Base-by-base conservation (phyloP, 2,329 filamentous ascomycete genomes). In the Ceratocystis diversiconidia region DNA sequence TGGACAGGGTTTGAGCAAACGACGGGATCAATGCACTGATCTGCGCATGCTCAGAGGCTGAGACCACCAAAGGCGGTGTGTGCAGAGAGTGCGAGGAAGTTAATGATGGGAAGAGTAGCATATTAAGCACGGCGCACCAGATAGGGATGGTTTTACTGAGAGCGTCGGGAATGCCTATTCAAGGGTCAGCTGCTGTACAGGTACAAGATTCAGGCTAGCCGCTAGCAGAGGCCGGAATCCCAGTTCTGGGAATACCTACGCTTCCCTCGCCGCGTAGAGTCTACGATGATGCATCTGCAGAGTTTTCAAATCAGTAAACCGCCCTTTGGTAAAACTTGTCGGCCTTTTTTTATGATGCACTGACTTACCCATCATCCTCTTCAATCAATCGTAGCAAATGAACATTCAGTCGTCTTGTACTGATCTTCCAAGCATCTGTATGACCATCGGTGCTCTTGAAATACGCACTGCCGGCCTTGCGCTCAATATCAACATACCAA, bases 381-480 rank as follows among this genome's bases (percentile, higher is more conserved):
- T 82, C 84, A 65, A 92, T 80, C 50, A 92, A 71, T 43, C 85
- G 80, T 62, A 96, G 74, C 17, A 97, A 73, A 69, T 95, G 89
- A 71, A 96, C 73, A 73, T 99, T 99, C 71, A 97, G 76, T 69
- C 94, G 80, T 69, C 94, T 79, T 25, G 87, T 82, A 75, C 89
- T 96, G 73, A 97, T 96, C 68, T 86, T 83, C 94, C 94, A 99
- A 72, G 95, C 86, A 7, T 89, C 86, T 63, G 86, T 85, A 74
- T 99, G 94, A 0, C 94, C 94, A 76, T 99, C 94, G 1, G 94
- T 99, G 75, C 90, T 95, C 79, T 99, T 99, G 77, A 97, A 99
- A 76, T 97, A 99, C 41, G 88, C 89, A 69, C 88, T 91, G 41
- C 83, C 88, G 1, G 73, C 76, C 75, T 92, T 94, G 30, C 72